phyloP scores from a whole-genome alignment of 768 basidiomycete genomes.

The Mycena kentingensis region DNA sequence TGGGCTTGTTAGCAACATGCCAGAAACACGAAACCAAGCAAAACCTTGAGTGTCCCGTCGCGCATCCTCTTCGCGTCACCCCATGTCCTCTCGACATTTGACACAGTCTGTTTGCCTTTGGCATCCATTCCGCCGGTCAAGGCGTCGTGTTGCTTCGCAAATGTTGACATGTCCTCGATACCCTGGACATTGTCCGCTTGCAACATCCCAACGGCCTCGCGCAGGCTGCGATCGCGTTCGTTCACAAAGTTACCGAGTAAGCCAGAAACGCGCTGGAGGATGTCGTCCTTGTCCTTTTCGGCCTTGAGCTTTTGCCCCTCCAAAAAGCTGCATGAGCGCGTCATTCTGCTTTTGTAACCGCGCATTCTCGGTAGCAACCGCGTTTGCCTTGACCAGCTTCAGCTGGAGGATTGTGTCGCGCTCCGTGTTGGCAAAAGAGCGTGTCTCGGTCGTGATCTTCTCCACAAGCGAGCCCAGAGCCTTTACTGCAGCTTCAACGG shows the following conservation, averaged over 20 bases:
- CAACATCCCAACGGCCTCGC: slow-evolving; percentile 55
- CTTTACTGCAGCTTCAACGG: slow-evolving; percentile 61
- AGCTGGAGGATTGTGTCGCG: slow-evolving; percentile 51
- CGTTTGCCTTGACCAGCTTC: slow-evolving; percentile 48
- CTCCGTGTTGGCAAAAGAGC: slow-evolving; percentile 58
- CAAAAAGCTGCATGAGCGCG: slow-evolving; percentile 51
- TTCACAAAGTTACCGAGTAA: slow-evolving; percentile 72
- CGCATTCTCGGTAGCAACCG: slow-evolving; percentile 53
- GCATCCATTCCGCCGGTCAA: slow-evolving; percentile 43
- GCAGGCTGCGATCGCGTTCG: slow-evolving; percentile 66
- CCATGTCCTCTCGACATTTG: slow-evolving; percentile 45
- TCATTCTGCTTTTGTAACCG: slow-evolving; percentile 74
- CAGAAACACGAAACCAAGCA: background rate
- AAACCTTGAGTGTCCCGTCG: slow-evolving; percentile 65
- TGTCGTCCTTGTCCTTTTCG: slow-evolving; percentile 67
- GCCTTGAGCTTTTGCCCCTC: too few relatives aligned
- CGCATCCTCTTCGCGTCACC: slow-evolving; percentile 55
- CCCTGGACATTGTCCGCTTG: slow-evolving; percentile 58
- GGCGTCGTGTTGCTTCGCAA: slow-evolving; percentile 51
- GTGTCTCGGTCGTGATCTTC: slow-evolving; percentile 56
- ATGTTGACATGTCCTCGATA: slow-evolving; percentile 49
- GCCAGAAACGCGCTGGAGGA: slow-evolving; percentile 73
- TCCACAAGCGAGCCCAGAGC: slow-evolving; percentile 63
- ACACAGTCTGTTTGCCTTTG: slow-evolving; percentile 44
- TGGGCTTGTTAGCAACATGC: slow-evolving; percentile 13